Evolutionary conservation across 2,329 filamentous ascomycete genomes (phyloP).

Genomic region (Venturia effusa): DNA sequence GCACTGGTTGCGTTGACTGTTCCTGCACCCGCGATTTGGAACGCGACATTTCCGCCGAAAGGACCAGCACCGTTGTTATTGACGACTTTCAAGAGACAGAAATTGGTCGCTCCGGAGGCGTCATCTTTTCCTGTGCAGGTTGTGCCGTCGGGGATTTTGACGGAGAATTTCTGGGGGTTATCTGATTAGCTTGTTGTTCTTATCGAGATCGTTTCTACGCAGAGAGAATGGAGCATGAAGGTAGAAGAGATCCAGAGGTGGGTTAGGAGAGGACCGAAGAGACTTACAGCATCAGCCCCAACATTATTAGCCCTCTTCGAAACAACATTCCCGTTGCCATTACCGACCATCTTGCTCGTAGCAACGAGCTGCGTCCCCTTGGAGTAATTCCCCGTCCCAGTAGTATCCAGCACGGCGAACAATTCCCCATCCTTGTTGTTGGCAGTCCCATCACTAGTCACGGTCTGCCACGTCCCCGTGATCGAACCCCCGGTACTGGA

Average conservation of each 20-base stretch:
- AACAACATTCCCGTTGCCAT: not conserved
- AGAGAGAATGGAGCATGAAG: too few relatives aligned
- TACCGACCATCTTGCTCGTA: not conserved
- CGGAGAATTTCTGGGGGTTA: conserved; percentile 7
- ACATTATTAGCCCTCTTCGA: conserved; percentile 1
- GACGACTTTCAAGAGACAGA: not conserved
- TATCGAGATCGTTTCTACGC: too few relatives aligned
- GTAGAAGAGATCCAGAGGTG: not conserved
- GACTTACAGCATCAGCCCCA: not conserved
- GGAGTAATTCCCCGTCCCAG: not conserved
- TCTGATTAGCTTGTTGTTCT: not conserved
- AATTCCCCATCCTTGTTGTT: not conserved
- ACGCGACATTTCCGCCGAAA: conserved; percentile 17
- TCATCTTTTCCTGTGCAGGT: conserved; percentile 14
- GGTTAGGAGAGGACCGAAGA: not conserved
- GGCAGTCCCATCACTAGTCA: not conserved
- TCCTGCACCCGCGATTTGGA: conserved; percentile 15
- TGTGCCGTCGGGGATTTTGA: conserved; percentile 12
- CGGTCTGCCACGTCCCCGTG: not conserved
- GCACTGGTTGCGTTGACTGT: not conserved
- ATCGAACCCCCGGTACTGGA: conserved; percentile 19
- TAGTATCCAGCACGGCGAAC: not conserved
- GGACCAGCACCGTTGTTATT: conserved; percentile 16
- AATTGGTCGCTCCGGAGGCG: not conserved
- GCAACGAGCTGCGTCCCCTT: not conserved